These are phyloP conservation scores for Phylloporus sp. DNA, from an alignment of 1,284 basidiomycete genomes.

Conservation along the genomic window DNA sequence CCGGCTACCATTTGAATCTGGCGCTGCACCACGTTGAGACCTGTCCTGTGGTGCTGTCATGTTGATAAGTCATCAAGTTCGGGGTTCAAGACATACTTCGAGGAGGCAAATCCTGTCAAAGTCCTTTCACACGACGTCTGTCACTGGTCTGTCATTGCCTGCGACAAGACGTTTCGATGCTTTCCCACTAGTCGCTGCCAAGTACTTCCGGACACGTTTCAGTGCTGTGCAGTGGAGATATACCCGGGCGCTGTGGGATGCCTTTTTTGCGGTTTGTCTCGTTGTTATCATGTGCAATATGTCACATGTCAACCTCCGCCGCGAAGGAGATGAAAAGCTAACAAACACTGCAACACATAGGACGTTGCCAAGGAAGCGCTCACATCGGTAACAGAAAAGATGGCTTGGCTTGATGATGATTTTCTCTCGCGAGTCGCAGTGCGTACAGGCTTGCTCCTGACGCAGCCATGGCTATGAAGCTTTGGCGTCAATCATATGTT, in stretches of 20 bases:
- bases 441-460: neutral
- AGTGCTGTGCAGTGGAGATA: no score
- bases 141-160: neutral
- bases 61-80: neutral
- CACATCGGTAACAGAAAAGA: no score
- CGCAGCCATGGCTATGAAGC: neutral
- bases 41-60: no score
- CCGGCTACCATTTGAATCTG: no score
- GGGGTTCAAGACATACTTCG: neutral
- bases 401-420: neutral
- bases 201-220: neutral
- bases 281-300: no score
- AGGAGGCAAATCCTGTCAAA: no score
- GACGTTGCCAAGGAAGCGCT: no score
- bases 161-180: no score
- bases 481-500: neutral
- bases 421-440: neutral
- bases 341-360: neutral
- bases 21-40: no score
- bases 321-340: neutral
- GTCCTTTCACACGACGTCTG: neutral
- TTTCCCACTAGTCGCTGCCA: neutral
- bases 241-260: no score
- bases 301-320: no score
- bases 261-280: no score